phyloP scores from a whole-genome alignment of 2,329 filamentous ascomycete species.

The Colletotrichum melonis region DNA sequence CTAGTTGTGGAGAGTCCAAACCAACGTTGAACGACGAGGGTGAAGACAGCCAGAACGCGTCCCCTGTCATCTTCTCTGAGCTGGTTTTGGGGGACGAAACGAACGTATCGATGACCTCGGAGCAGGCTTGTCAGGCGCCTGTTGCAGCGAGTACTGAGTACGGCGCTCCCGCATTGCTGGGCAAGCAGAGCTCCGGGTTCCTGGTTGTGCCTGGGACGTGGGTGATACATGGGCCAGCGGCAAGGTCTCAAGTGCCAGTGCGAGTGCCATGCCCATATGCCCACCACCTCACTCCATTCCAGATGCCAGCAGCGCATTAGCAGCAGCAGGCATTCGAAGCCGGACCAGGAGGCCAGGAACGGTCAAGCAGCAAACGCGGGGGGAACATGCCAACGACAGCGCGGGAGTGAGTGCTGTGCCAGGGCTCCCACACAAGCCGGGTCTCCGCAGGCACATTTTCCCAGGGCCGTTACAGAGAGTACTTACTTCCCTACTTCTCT shows the following conservation, averaged over 20 bases:
- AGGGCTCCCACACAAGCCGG: conserved; percentile 13
- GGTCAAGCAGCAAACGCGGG: conserved; percentile 26
- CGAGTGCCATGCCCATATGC: neutral
- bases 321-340: conserved; percentile 14
- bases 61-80: neutral
- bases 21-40: neutral
- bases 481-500: neutral
- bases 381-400: conserved; percentile 23
- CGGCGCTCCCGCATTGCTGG: conserved; percentile 19
- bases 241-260: conserved; percentile 24
- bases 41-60: neutral
- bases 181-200: conserved; percentile 30
- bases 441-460: neutral
- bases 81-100: neutral
- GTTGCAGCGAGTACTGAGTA: conserved; percentile 18
- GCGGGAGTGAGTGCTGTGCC: conserved; percentile 17
- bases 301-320: neutral
- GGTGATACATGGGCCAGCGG: conserved; percentile 35
- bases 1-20: conserved; percentile 7
- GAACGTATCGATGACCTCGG: conserved; percentile 17
- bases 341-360: conserved; percentile 1
- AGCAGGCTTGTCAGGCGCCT: neutral
- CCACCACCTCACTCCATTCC: too few species aligned
- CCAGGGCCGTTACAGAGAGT: neutral
- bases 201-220: conserved; percentile 35